phyloP scores from a whole-genome alignment of 2,329 filamentous ascomycete species.

The Periconia sp. region DNA sequence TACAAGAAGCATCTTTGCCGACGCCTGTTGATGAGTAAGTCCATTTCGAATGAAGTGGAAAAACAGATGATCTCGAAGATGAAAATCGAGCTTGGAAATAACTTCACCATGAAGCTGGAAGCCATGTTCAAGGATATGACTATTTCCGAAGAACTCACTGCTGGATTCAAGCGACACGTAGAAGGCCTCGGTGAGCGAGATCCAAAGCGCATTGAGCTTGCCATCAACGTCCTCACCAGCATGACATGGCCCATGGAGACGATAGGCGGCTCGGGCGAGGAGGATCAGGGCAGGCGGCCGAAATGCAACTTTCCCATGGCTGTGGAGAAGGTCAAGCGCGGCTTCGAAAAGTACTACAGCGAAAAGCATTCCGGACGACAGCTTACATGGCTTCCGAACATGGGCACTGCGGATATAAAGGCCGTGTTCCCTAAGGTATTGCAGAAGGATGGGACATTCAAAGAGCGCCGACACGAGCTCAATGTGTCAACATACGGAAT shows the following conservation, averaged over 20 bases:
- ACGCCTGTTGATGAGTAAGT: constrained; percentile 85
- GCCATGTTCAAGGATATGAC: constrained; percentile 98
- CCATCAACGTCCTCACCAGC: constrained; percentile 84
- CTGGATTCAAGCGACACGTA: constrained; percentile 76
- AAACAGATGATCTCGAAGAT: constrained; percentile 95
- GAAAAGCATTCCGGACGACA: constrained; percentile 86
- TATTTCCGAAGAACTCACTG: constrained; percentile 81
- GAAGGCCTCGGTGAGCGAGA: constrained; percentile 62
- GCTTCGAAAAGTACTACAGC: constrained; percentile 88
- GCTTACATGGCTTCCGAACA: constrained; percentile 78
- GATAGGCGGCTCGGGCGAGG: constrained; percentile 67
- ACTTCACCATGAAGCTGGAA: constrained; percentile 91
- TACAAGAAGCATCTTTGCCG: constrained; percentile 97
- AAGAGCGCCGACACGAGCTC: constrained; percentile 81
- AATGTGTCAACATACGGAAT: constrained; percentile 93
- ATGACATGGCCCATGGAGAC: constrained; percentile 95
- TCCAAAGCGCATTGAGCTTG: constrained; percentile 74
- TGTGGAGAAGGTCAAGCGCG: constrained; percentile 76
- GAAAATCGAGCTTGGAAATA: constrained; percentile 95
- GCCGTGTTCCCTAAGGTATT: constrained; percentile 76
- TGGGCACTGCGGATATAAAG: constrained; percentile 86
- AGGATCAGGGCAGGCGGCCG: constrained; percentile 52
- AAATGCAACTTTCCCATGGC: constrained; percentile 76
- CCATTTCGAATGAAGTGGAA: constrained; percentile 89
- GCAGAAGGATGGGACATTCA: constrained; percentile 70